Percentiles rank a stretch among this genome's conserved stretches.
These are phyloP conservation scores for Psilocybe tampanensis DNA, from an alignment of 768 basidiomycete genomes.

Conservation along the genomic window DNA sequence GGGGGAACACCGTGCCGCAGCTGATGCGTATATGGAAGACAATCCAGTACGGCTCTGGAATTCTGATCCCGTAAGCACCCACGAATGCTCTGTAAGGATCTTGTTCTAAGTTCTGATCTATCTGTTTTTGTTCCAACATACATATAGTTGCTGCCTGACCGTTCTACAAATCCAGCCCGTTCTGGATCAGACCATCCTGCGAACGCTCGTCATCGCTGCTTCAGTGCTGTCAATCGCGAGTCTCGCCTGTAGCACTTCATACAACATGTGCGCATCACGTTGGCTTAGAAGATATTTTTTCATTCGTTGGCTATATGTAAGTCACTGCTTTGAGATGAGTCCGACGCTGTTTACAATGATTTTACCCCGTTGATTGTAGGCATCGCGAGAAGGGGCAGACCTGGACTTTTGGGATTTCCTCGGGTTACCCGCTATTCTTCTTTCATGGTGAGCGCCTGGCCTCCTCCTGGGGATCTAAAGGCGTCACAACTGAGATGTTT, in stretches of 20 bases:
- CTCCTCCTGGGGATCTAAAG: background rate
- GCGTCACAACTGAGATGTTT: background rate
- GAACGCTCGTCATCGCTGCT: background rate
- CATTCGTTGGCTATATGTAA: background rate
- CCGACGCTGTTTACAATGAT: background rate
- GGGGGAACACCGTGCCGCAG: background rate
- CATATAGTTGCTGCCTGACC: background rate
- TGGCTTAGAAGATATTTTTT: background rate
- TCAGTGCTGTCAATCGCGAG: background rate
- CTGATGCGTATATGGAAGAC: background rate
- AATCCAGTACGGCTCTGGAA: constrained; percentile 1
- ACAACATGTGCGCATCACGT: background rate
- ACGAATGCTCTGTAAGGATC: background rate
- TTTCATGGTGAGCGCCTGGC: background rate
- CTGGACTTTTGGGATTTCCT: background rate
- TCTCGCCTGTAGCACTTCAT: background rate
- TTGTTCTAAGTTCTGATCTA: too few species aligned
- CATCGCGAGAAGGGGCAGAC: background rate
- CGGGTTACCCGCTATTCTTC: background rate
- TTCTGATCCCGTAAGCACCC: background rate
- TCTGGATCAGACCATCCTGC: background rate
- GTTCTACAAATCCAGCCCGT: background rate
- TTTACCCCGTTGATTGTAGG: background rate
- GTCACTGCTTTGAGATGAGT: background rate
- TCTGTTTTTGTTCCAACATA: background rate